Evolutionary conservation across 164 flowering plant species (phyloP).

Genomic region (Nymphaea colorata): DNA sequence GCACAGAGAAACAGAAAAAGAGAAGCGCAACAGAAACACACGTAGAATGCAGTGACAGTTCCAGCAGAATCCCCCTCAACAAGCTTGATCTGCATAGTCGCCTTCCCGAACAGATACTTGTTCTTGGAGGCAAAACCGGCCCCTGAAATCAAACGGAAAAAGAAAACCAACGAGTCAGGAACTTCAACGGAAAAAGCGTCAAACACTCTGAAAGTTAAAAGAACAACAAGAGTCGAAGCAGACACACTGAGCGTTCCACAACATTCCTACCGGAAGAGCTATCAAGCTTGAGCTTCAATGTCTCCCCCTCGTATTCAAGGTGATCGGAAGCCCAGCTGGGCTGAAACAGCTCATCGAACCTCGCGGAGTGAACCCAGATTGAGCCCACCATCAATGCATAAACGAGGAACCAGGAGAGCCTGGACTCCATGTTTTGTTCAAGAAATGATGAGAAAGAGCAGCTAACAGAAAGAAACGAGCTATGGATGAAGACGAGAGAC

Average conservation of each 20-base stretch:
- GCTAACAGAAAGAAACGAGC: background rate
- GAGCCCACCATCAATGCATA: slow-evolving; percentile 16
- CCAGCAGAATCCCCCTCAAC: slow-evolving; percentile 97
- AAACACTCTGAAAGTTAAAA: background rate
- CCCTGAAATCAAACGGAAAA: slow-evolving; percentile 26
- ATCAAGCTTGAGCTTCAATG: slow-evolving; percentile 73
- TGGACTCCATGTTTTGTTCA: background rate
- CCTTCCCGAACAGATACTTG: slow-evolving; percentile 89
- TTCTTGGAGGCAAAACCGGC: slow-evolving; percentile 82
- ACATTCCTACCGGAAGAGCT: slow-evolving; percentile 51
- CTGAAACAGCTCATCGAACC: slow-evolving; percentile 66
- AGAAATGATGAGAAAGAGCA: background rate
- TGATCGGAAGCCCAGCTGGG: slow-evolving; percentile 84
- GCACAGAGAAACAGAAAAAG: too few species aligned
- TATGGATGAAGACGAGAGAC: background rate
- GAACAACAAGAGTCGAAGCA: background rate
- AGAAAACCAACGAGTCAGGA: background rate
- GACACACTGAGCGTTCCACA: background rate
- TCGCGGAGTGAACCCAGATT: slow-evolving; percentile 20
- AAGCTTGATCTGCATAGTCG: slow-evolving; percentile 71
- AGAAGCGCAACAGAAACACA: slow-evolving; percentile 9
- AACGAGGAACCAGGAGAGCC: slow-evolving; percentile 11
- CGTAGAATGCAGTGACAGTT: slow-evolving; percentile 96
- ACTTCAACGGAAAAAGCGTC: background rate
- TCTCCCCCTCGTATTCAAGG: slow-evolving; percentile 55